These are phyloP conservation scores for Lolium perenne DNA, from an alignment of 176 grass and related monocot genomes.

Conservation along the genomic window DNA sequence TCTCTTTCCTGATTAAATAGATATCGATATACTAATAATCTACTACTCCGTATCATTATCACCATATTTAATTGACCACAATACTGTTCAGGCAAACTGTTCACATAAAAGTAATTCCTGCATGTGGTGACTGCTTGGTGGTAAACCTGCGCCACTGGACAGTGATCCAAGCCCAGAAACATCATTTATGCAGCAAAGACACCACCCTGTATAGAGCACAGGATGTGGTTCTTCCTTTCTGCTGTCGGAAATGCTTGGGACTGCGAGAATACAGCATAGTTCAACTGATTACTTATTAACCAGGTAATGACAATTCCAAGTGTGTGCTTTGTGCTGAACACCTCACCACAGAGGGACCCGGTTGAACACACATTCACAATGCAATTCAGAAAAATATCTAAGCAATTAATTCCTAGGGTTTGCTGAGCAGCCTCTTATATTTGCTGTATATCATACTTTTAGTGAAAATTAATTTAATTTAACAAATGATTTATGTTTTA, in stretches of 20 bases:
- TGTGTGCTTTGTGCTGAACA: neutral
- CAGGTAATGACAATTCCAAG: neutral
- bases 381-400: neutral
- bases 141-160: neutral
- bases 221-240: slow-evolving; percentile 4
- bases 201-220: neutral
- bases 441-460: neutral
- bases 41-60: neutral
- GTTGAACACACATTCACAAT: neutral
- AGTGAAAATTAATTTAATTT: slow-evolving; percentile 7
- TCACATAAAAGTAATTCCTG: neutral
- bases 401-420: neutral
- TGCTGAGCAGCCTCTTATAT: neutral
- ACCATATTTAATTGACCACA: neutral
- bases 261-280: neutral
- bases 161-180: neutral
- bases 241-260: neutral
- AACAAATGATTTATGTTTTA: slow-evolving; percentile 28
- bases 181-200: neutral
- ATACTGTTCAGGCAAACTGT: neutral
- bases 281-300: neutral
- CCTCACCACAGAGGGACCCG: neutral
- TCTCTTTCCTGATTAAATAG: neutral
- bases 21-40: neutral
- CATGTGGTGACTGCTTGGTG: neutral